Conservation (phyloP, 306 rosid genomes). For the Begonia loranthoides region DNA sequence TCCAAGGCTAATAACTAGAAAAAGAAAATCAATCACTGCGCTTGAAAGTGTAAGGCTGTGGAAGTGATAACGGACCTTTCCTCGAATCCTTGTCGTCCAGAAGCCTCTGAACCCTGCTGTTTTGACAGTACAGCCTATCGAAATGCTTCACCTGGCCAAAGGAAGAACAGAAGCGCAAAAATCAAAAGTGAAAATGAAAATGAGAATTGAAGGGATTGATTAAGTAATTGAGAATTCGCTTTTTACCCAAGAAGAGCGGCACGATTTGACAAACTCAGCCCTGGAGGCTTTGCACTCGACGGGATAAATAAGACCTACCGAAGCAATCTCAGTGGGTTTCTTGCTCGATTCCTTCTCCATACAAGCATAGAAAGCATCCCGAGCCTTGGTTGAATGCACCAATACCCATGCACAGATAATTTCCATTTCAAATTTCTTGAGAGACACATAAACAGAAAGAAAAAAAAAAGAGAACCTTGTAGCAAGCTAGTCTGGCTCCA, state of each 20-base stretch:
- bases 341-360: constrained; percentile 55
- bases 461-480: constrained; percentile 34
- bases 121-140: constrained; percentile 73
- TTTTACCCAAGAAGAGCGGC: constrained; percentile 85
- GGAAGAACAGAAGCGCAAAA: neutral
- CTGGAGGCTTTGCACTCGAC: constrained; percentile 48
- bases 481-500: constrained; percentile 63
- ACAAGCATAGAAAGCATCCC: constrained; percentile 81
- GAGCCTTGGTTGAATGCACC: constrained; percentile 38
- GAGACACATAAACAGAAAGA: neutral
- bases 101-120: constrained; percentile 61
- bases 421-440: neutral
- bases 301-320: constrained; percentile 84
- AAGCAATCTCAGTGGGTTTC: constrained; percentile 77
- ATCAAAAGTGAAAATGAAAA: constrained; percentile 7
- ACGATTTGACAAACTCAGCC: constrained; percentile 46
- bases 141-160: constrained; percentile 72
- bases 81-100: constrained; percentile 74
- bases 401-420: constrained; percentile 4
- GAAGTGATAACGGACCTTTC: constrained; percentile 79
- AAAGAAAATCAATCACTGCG: constrained; percentile 13
- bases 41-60: constrained; percentile 56
- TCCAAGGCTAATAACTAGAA: no score
- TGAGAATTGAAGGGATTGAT: neutral
- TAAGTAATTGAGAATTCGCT: neutral